A percentile compares a stretch with the other conserved stretches of the same genome.
These are phyloP conservation scores for Psilocybe tampanensis DNA, from an alignment of 768 basidiomycete species.

Conservation along the genomic window DNA sequence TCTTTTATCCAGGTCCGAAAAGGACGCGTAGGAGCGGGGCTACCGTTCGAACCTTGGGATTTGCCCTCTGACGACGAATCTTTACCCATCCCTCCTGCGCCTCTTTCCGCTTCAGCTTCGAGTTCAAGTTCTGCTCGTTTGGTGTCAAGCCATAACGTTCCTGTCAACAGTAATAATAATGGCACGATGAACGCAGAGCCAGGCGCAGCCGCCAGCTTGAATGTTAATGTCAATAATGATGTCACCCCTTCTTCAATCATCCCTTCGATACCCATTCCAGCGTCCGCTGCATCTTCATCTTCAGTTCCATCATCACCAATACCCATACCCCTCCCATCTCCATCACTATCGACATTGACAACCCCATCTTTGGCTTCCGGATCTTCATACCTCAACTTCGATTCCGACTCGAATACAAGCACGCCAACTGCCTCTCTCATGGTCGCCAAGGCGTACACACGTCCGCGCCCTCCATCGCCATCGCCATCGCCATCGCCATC, in stretches of 20 bases:
- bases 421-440: background rate
- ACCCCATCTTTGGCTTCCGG: background rate
- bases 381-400: background rate
- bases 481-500: background rate
- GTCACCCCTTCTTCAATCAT: background rate
- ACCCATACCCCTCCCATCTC: background rate
- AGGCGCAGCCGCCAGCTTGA: background rate
- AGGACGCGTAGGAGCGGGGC: constrained; percentile 51
- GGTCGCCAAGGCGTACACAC: background rate
- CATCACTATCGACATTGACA: background rate
- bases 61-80: constrained; percentile 26
- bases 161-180: background rate
- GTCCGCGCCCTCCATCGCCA: background rate
- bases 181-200: background rate
- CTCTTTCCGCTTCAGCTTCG: constrained; percentile 1
- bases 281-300: too few relatives aligned
- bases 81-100: constrained; percentile 1
- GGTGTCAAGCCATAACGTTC: background rate
- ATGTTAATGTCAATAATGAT: background rate
- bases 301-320: background rate
- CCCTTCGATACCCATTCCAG: background rate
- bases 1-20: constrained; percentile 43
- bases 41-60: constrained; percentile 61
- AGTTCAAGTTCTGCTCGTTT: background rate
- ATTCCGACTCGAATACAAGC: background rate